These are phyloP conservation scores for Dioscorea alata DNA, from an alignment of 106 monocot species.

Conservation along the genomic window DNA sequence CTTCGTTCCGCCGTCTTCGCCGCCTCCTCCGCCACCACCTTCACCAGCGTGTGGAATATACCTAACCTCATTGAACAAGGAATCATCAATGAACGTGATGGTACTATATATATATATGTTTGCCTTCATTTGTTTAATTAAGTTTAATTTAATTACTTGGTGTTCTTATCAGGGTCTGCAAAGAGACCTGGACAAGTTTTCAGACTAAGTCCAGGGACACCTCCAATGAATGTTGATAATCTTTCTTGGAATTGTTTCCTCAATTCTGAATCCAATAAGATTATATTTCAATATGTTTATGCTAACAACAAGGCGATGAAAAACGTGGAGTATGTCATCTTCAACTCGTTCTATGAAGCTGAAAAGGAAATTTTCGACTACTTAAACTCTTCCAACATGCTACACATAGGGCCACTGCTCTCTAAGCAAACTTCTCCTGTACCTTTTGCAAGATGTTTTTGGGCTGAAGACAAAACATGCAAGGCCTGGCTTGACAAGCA, in stretches of 20 bases:
- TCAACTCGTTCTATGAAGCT: conserved; percentile 38
- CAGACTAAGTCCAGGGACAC: conserved; percentile 16
- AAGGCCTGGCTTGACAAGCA: conserved; percentile 50
- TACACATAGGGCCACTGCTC: conserved; percentile 32
- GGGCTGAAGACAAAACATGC: conserved; percentile 35
- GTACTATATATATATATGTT: no score
- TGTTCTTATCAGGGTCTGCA: no score
- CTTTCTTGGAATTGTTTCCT: conserved; percentile 21
- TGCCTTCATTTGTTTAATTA: background rate
- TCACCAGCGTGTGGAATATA: conserved; percentile 7
- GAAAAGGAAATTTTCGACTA: conserved; percentile 19
- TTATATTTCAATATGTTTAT: background rate
- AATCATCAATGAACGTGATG: conserved; percentile 25
- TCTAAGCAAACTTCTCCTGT: background rate
- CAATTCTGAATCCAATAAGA: background rate
- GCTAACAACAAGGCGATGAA: background rate
- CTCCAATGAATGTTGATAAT: conserved; percentile 10
- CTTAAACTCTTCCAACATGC: conserved; percentile 10
- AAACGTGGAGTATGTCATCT: conserved; percentile 18
- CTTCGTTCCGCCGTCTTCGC: conserved; percentile 13
- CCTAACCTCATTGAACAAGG: conserved; percentile 32
- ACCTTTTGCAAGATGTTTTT: conserved; percentile 25
- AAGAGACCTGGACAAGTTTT: background rate
- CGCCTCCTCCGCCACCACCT: conserved; percentile 12
- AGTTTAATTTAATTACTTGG: no score